A percentile compares a stretch with the other conserved stretches of the same genome.
Conservation (phyloP, 176 grass and related monocot genomes). For the Carex littledalei region DNA sequence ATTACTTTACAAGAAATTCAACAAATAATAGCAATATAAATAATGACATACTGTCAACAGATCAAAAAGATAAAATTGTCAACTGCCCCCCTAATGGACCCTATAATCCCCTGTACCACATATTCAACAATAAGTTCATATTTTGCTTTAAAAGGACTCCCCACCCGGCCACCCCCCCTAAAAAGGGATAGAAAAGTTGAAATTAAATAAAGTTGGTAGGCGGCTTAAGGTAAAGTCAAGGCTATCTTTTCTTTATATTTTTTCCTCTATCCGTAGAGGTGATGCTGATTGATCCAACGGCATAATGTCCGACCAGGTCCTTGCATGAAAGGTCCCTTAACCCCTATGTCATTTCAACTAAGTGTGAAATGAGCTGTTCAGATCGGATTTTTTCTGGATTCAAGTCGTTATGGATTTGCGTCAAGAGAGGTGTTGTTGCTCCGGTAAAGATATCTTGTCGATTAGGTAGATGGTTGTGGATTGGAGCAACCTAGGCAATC, state of each 20-base stretch:
- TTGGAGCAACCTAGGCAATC: neutral
- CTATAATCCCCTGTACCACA: too few species aligned
- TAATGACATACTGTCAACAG: too few species aligned
- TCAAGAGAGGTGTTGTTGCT: neutral
- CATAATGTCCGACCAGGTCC: constrained; percentile 10
- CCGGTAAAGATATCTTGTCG: neutral
- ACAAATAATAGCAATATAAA: too few species aligned
- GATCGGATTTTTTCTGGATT: neutral
- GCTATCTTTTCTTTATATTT: neutral
- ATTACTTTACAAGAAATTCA: neutral
- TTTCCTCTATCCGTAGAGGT: neutral
- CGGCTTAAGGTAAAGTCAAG: neutral
- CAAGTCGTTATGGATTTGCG: neutral
- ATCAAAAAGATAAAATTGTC: too few species aligned
- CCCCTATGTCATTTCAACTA: neutral
- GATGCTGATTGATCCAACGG: constrained; percentile 6
- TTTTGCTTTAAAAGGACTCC: too few species aligned
- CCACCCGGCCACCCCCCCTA: too few species aligned
- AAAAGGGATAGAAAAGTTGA: neutral
- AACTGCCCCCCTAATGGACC: too few species aligned
- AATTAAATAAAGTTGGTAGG: neutral
- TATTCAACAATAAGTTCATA: too few species aligned
- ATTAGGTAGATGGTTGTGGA: neutral
- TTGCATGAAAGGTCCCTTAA: constrained; percentile 1
- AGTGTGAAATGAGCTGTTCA: neutral